Evolutionary conservation across 176 grass and related monocot genomes (phyloP).

Genomic region (Phoenix roebelenii): DNA sequence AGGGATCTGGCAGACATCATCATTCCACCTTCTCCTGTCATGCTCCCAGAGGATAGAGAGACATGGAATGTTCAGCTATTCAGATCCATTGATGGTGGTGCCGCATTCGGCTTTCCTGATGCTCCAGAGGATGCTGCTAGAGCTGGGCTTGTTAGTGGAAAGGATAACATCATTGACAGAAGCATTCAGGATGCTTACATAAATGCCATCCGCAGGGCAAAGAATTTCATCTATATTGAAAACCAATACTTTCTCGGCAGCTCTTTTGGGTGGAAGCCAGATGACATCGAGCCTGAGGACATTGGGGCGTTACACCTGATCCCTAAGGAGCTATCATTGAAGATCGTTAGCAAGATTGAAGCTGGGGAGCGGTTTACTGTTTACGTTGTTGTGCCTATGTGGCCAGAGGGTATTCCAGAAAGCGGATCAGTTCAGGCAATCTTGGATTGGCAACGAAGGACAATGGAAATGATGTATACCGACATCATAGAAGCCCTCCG

Average conservation of each 20-base stretch:
- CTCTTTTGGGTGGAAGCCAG: constrained; percentile 17
- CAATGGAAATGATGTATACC: constrained; percentile 93
- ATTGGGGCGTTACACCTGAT: constrained; percentile 74
- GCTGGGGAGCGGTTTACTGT: constrained; percentile 60
- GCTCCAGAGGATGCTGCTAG: constrained; percentile 16
- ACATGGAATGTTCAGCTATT: constrained; percentile 17
- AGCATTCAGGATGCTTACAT: constrained; percentile 21
- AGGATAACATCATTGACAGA: constrained; percentile 24
- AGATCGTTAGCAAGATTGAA: constrained; percentile 78
- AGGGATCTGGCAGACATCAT: constrained; percentile 16
- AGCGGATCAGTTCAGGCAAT: constrained; percentile 91
- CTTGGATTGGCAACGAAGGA: constrained; percentile 75
- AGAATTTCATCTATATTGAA: constrained; percentile 20
- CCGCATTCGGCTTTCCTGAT: constrained; percentile 19
- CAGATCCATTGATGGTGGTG: constrained; percentile 22
- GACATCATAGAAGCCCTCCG: constrained; percentile 63
- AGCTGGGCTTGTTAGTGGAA: constrained; percentile 20
- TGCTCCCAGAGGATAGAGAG: constrained; percentile 16
- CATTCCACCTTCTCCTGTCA: constrained; percentile 22
- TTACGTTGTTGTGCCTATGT: constrained; percentile 89
- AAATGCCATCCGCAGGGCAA: constrained; percentile 22
- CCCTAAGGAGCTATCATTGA: constrained; percentile 86
- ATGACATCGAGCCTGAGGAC: constrained; percentile 35
- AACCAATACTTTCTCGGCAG: constrained; percentile 19
- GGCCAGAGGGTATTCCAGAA: constrained; percentile 86